Conservation (phyloP, 257 asterid genomes). For the Petrea volubilis region DNA sequence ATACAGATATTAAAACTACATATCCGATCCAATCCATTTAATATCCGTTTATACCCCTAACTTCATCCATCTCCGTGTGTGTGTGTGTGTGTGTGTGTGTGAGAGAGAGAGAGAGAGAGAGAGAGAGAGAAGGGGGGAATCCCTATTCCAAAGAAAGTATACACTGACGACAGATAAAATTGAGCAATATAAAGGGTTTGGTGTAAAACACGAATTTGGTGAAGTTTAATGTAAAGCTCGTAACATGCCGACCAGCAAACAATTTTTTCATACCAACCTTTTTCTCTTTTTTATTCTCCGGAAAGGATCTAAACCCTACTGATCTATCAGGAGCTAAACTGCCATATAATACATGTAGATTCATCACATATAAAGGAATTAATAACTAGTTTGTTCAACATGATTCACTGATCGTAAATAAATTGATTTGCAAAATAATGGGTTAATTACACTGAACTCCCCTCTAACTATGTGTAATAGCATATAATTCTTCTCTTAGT, state of each 20-base stretch:
- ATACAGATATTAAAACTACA: too few species aligned
- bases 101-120: too few species aligned
- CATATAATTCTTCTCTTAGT: too few species aligned
- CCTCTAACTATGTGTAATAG: background rate
- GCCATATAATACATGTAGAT: slow-evolving; percentile 18
- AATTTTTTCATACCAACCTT: background rate
- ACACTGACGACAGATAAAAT: background rate
- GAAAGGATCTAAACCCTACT: background rate
- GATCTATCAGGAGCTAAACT: slow-evolving; percentile 23
- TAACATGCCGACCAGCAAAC: slow-evolving; percentile 2
- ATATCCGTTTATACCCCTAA: too few species aligned
- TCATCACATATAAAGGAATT: background rate
- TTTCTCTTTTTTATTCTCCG: background rate
- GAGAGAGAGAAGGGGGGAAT: background rate
- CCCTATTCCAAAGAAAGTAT: background rate
- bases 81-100: too few species aligned
- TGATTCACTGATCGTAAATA: background rate
- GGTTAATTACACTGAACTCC: background rate
- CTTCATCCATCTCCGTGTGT: too few species aligned
- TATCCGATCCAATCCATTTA: too few species aligned
- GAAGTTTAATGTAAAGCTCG: slow-evolving; percentile 1
- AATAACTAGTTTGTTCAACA: background rate
- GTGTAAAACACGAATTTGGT: slow-evolving; percentile 6
- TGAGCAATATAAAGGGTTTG: slow-evolving; percentile 3
- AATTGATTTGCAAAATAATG: background rate